phyloP scores from a whole-genome alignment of 495 filamentous ascomycete species.

The Articulospora tetracladia region DNA sequence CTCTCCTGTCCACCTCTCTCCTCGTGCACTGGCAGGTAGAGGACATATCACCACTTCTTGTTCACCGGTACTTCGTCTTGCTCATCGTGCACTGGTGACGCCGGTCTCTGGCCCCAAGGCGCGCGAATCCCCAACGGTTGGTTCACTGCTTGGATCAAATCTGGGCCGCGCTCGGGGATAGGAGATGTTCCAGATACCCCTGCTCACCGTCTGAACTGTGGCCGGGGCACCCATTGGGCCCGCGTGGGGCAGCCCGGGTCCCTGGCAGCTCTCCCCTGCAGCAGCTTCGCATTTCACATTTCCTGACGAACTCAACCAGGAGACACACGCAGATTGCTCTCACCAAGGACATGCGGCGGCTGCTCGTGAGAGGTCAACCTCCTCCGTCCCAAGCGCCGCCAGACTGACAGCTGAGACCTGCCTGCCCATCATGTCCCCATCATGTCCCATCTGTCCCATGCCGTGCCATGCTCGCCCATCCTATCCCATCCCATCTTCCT shows the following conservation, averaged over 20 bases:
- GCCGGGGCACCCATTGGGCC: not conserved
- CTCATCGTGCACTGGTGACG: too few species aligned
- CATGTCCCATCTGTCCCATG: too few species aligned
- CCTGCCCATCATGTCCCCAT: too few species aligned
- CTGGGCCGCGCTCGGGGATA: not conserved
- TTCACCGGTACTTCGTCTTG: not conserved
- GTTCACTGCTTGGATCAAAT: not conserved
- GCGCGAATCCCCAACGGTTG: not conserved
- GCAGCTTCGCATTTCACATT: not conserved
- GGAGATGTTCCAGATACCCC: not conserved
- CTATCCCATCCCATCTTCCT: too few species aligned
- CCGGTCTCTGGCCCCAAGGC: too few species aligned
- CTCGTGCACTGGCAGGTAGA: too few species aligned
- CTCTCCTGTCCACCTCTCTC: too few species aligned
- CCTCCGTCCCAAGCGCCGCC: not conserved
- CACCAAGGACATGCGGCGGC: not conserved
- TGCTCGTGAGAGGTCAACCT: not conserved
- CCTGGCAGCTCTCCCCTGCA: not conserved
- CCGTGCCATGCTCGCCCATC: too few species aligned
- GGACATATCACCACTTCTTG: too few species aligned
- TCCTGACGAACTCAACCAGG: not conserved
- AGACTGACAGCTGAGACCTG: not conserved
- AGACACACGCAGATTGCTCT: not conserved
- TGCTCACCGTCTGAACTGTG: not conserved
- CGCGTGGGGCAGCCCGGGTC: not conserved